Base-by-base conservation (phyloP, 352 stramenopile species). In the Elongisporangium prolatum region DNA sequence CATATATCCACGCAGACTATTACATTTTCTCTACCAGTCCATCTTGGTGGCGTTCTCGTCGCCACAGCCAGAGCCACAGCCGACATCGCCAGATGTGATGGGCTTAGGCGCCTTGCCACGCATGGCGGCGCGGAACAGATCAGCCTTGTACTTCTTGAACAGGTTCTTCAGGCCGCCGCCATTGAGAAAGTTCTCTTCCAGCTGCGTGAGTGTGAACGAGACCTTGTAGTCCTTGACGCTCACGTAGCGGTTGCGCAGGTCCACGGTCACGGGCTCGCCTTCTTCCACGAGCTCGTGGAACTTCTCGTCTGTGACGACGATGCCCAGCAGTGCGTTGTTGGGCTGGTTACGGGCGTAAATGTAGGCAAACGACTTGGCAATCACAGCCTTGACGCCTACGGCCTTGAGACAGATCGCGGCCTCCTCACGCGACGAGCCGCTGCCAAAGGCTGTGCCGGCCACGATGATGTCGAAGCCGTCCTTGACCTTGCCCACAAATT, bases 291-390 rank as follows among this genome's bases (percentile, higher is more conserved):
- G 70, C 62, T 87, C 72, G 58, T 93, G 74, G 60, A 93, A 93
- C 60, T 79, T 82, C 44, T 90, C 80, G 60, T 93, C 80, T 21
- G 80, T 91, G 58, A 93, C 79, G 51, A 91, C 75, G 57, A 93
- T 91, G 18, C 83, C 83, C 60, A 93, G 57, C 57, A 93, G 67
- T 34, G 83, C 83, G 47, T 93, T 93, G 72, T 93, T 93, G 40
- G 80, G 80, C 65, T 93, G 83, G 72, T 93, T 93, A 37, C 83
- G 78, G 9, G 83, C 80, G 68, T 93, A 93, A 52, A 93, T 93
- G 67, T 93, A 93, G 21, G 83, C 83, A 63, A 93, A 93, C 54
- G 83, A 93, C 65, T 91, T 91, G 62, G 83, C 83, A 51, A 93
- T 93, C 48, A 93, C 83, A 7, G 83, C 83, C 64, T 91, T 77